A percentile compares a stretch with the other conserved stretches of the same genome.
Evolutionary conservation across 2,329 filamentous ascomycete genomes (phyloP).

Genomic region (Talaromyces sp.): DNA sequence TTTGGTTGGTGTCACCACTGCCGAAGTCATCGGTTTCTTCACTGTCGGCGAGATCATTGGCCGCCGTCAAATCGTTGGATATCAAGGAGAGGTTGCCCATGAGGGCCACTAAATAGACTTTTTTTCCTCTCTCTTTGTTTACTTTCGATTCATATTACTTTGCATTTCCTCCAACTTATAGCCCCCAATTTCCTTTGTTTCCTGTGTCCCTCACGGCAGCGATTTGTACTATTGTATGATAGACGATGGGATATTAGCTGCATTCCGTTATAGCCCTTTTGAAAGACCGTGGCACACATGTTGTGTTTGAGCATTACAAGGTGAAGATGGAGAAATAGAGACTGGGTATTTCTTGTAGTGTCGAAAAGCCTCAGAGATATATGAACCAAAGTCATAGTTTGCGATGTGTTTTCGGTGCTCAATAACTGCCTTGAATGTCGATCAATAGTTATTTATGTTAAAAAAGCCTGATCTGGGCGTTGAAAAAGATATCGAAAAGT

Average conservation of each 20-base stretch:
- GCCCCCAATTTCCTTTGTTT: conserved; percentile 26
- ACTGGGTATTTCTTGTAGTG: neutral
- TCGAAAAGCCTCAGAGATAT: neutral
- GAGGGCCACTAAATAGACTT: conserved; percentile 29
- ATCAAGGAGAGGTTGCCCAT: conserved; percentile 64
- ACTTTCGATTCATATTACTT: neutral
- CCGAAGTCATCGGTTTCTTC: conserved; percentile 94
- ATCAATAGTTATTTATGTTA: neutral
- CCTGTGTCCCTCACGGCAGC: conserved; percentile 19
- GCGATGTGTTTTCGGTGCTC: neutral
- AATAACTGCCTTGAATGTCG: neutral
- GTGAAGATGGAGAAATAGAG: neutral
- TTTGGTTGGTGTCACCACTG: conserved; percentile 69
- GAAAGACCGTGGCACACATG: neutral
- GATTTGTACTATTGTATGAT: conserved; percentile 41
- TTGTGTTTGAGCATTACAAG: neutral
- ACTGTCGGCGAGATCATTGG: conserved; percentile 96
- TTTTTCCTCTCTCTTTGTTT: neutral
- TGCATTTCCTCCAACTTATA: neutral
- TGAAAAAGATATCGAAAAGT: neutral
- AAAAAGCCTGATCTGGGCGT: neutral
- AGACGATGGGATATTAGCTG: conserved; percentile 43
- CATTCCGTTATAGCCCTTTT: conserved; percentile 28
- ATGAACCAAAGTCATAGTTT: neutral
- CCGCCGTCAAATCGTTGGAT: conserved; percentile 90